These are phyloP conservation scores for Aureobasidium sp. DNA, from an alignment of 2,329 filamentous ascomycete genomes.

Conservation along the genomic window DNA sequence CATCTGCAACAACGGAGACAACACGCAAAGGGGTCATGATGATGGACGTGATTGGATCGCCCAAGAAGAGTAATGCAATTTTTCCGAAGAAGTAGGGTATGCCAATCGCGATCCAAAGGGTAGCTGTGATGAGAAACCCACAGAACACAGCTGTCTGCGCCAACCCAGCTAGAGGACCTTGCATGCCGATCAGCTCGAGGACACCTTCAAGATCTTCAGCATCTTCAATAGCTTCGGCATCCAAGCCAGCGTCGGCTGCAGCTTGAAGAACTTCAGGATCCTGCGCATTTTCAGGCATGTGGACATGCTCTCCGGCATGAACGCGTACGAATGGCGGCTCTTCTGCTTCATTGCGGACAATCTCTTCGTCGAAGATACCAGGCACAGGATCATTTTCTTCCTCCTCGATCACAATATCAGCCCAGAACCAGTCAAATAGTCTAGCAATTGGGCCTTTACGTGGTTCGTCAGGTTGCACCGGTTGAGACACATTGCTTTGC, in stretches of 20 bases:
- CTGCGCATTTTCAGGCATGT: constrained; percentile 38
- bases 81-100: constrained; percentile 90
- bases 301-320: constrained; percentile 19
- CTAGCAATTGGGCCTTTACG: constrained; percentile 12
- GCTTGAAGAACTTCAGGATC: constrained; percentile 57
- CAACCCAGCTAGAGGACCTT: constrained; percentile 79
- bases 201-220: constrained; percentile 94
- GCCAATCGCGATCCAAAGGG: constrained; percentile 78
- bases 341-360: constrained; percentile 51
- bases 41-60: constrained; percentile 63
- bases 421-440: constrained; percentile 42
- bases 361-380: constrained; percentile 45
- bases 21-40: constrained; percentile 64
- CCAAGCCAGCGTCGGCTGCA: constrained; percentile 60
- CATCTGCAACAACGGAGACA: constrained; percentile 65
- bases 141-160: constrained; percentile 96
- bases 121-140: constrained; percentile 78
- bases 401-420: constrained; percentile 32
- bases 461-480: neutral
- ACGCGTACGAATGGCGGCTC: constrained; percentile 53
- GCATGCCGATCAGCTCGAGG: constrained; percentile 92
- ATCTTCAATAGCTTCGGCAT: constrained; percentile 68
- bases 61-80: constrained; percentile 68
- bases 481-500: neutral
- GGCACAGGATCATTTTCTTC: constrained; percentile 20